These are phyloP conservation scores for Backusella psychrophila DNA, from an alignment of 192 early-diverging fungal species.

Conservation along the genomic window DNA sequence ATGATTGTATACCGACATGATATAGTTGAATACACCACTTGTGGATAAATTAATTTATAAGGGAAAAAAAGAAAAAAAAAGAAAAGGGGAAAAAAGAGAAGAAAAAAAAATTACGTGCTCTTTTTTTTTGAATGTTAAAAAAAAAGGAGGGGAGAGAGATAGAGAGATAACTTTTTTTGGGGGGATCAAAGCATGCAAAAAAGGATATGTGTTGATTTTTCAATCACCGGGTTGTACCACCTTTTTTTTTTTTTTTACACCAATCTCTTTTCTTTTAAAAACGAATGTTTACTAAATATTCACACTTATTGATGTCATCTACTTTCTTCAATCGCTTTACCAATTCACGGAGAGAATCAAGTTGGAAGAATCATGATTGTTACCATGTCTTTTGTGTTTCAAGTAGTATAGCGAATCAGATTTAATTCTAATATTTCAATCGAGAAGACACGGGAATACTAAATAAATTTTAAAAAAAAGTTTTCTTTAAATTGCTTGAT, in stretches of 20 bases:
- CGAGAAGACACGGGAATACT: too few relatives aligned
- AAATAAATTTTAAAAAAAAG: too few relatives aligned
- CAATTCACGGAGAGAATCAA: too few relatives aligned
- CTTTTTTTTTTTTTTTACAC: background rate
- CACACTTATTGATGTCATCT: too few relatives aligned
- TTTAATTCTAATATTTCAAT: too few relatives aligned
- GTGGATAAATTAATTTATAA: background rate
- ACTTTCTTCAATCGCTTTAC: too few relatives aligned
- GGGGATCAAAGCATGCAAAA: background rate
- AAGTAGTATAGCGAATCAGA: too few relatives aligned
- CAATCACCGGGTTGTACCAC: background rate
- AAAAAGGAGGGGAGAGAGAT: background rate
- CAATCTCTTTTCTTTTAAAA: background rate
- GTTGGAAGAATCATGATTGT: too few relatives aligned
- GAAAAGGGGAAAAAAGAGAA: background rate
- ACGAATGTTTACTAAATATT: too few relatives aligned
- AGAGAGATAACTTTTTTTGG: background rate
- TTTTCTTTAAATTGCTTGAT: too few relatives aligned
- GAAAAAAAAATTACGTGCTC: background rate
- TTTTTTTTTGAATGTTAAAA: background rate
- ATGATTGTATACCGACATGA: constrained; percentile 67
- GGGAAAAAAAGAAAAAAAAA: background rate
- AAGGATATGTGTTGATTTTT: background rate
- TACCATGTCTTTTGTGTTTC: too few relatives aligned
- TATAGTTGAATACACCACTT: background rate